phyloP scores from a whole-genome alignment of 2,329 filamentous ascomycete genomes.

The Amauroascus verrucosus region DNA sequence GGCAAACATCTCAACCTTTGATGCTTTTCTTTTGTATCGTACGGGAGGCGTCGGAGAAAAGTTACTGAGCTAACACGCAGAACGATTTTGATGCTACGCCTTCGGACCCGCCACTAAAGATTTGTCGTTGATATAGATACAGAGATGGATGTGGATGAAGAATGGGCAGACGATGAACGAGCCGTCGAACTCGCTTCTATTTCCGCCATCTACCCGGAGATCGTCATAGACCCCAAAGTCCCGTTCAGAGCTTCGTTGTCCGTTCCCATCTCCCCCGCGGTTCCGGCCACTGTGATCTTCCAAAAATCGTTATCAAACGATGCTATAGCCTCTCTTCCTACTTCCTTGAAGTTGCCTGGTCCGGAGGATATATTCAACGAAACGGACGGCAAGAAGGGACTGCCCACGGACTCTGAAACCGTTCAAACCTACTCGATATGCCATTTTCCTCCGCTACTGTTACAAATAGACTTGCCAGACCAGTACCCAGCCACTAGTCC shows the following conservation, averaged over 20 bases:
- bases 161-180: conserved; percentile 43
- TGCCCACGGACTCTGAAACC: conserved; percentile 6
- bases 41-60: not conserved
- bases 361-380: not conserved
- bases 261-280: conserved; percentile 45
- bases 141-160: conserved; percentile 5
- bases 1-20: not conserved
- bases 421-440: conserved; percentile 36
- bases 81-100: too few relatives aligned
- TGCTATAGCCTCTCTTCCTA: conserved; percentile 33
- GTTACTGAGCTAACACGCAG: not conserved
- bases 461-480: conserved; percentile 44
- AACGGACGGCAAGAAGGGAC: conserved; percentile 13
- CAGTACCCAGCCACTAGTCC: conserved; percentile 47
- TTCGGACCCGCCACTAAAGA: not conserved
- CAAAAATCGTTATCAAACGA: conserved; percentile 28
- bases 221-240: conserved; percentile 38
- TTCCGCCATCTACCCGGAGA: conserved; percentile 53
- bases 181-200: conserved; percentile 50
- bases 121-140: not conserved
- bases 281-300: conserved; percentile 42
- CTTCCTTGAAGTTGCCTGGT: conserved; percentile 17
- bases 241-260: conserved; percentile 45
- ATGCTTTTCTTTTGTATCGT: not conserved
- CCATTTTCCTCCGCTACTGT: conserved; percentile 47